Evolutionary conservation across 2,329 filamentous ascomycete genomes (phyloP), one percentile per base, ranked within the genome.

Genomic region (Colletotrichum destructivum): DNA sequence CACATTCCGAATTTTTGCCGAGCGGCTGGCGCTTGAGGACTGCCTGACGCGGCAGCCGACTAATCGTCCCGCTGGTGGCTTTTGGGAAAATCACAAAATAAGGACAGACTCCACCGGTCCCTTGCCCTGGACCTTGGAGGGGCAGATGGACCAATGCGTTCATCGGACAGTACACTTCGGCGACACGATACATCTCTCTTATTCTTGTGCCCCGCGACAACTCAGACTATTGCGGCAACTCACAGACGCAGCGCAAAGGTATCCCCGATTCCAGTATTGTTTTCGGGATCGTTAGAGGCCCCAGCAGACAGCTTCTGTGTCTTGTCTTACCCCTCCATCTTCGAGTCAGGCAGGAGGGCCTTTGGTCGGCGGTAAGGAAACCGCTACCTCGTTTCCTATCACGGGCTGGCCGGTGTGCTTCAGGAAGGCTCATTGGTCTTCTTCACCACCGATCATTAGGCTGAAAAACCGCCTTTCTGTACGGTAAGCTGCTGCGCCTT

Each of bases 91-190:
- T 42, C 18, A 71, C 40, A 68, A 63, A 55, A 49, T 66, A 52
- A 70, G 56, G 31, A 60, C 42, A 59, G 44, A 55, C 65, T 59
- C 69, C 69, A 72, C 69, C 52, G 35, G 44, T 55, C 60, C 60
- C 60, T 59, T 72, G 69, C 69, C 69, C 64, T 71, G 69, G 59
- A 40, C 55, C n/a, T 55, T 72, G 65, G 65, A 72, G 69, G 69
- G 65, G 65, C 66, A 69, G 46, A 26, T 35, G 21, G 59, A 56
- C 40, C 52, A 63, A 57, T 71, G 65, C 69, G 40, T 26, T 56
- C 42, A 47, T 35, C n/a, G 42, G 56, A 55, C 31, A 35, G 56
- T 52, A 15, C 15, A 23, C 40, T 55, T 56, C 62, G 55, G 63
- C 63, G 18, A 67, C 63, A 38, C 35, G 35, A 38, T 38, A 35